Percentiles rank a stretch among this genome's conserved stretches.
phyloP scores from a whole-genome alignment of 495 filamentous ascomycete genomes.

The Achaetomiella virescens region DNA sequence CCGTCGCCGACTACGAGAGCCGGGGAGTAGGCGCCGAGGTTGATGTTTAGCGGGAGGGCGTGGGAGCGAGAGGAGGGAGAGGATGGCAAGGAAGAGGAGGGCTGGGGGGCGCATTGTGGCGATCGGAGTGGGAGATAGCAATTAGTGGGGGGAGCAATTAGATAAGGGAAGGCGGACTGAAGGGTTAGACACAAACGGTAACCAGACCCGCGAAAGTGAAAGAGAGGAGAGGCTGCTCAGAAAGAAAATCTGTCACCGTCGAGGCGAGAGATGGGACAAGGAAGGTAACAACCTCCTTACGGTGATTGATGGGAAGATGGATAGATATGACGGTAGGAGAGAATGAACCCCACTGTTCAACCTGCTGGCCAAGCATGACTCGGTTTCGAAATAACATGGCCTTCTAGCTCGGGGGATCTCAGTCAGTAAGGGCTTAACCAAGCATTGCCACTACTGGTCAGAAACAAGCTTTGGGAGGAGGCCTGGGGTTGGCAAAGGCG shows the following conservation, averaged over 20 bases:
- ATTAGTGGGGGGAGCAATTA: neutral
- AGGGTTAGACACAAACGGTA: no score
- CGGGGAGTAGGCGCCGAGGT: slow-evolving; percentile 53
- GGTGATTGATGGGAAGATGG: neutral
- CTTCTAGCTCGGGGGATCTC: no score
- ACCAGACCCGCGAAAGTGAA: neutral
- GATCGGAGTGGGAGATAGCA: neutral
- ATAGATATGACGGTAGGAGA: neutral
- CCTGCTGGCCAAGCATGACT: no score
- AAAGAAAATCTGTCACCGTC: neutral
- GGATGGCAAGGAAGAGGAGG: slow-evolving; percentile 1
- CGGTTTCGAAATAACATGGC: no score
- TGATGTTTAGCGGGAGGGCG: slow-evolving; percentile 48
- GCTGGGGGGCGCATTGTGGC: slow-evolving; percentile 18
- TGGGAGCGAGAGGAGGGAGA: slow-evolving; percentile 1
- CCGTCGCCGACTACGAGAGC: slow-evolving; percentile 55
- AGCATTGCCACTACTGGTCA: no score
- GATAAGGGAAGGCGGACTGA: neutral
- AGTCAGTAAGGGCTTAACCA: no score
- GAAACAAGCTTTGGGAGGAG: no score
- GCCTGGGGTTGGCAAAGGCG: no score
- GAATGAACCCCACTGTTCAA: no score
- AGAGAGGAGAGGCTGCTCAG: neutral
- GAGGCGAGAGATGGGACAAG: no score
- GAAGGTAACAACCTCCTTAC: no score